Conservation (phyloP, 495 filamentous ascomycete genomes). For the Emericellopsis terricola region DNA sequence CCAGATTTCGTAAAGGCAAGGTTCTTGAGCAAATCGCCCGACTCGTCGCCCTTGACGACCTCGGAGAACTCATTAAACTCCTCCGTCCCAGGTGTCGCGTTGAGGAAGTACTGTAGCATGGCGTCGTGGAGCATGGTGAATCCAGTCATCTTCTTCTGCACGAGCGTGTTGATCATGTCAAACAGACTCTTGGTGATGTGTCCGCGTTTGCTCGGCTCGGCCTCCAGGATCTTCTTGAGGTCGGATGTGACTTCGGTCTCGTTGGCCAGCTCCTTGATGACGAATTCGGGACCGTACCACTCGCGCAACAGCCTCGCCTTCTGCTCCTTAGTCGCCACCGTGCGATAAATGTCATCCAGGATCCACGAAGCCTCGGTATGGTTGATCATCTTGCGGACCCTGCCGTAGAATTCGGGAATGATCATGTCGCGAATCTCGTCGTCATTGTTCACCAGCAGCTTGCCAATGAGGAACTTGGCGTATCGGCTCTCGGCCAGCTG, state of each 20-base stretch:
- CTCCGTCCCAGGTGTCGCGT: conserved; percentile 50
- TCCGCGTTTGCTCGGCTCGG: conserved; percentile 64
- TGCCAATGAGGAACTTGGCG: conserved; percentile 90
- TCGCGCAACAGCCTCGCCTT: conserved; percentile 67
- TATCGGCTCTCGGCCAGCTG: conserved; percentile 84
- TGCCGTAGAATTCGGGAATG: conserved; percentile 85
- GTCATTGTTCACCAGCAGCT: conserved; percentile 81
- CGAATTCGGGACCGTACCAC: conserved; percentile 93
- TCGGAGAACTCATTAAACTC: conserved; percentile 81
- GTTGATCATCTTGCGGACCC: conserved; percentile 79
- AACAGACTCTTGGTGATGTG: conserved; percentile 71
- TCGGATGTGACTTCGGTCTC: conserved; percentile 32
- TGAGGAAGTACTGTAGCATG: conserved; percentile 91
- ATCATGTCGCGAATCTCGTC: conserved; percentile 69
- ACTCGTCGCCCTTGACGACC: conserved; percentile 75
- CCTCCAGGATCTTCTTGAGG: conserved; percentile 51
- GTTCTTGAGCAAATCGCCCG: conserved; percentile 77
- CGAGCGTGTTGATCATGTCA: conserved; percentile 70
- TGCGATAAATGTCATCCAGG: conserved; percentile 86
- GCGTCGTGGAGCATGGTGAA: conserved; percentile 96
- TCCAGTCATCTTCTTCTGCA: conserved; percentile 88
- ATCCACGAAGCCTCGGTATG: conserved; percentile 95
- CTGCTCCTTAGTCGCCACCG: conserved; percentile 65
- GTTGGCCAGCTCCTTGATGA: conserved; percentile 47
- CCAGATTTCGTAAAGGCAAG: conserved; percentile 89